phyloP scores from a whole-genome alignment of 179 eudicot species.

The Silene noctiflora region DNA sequence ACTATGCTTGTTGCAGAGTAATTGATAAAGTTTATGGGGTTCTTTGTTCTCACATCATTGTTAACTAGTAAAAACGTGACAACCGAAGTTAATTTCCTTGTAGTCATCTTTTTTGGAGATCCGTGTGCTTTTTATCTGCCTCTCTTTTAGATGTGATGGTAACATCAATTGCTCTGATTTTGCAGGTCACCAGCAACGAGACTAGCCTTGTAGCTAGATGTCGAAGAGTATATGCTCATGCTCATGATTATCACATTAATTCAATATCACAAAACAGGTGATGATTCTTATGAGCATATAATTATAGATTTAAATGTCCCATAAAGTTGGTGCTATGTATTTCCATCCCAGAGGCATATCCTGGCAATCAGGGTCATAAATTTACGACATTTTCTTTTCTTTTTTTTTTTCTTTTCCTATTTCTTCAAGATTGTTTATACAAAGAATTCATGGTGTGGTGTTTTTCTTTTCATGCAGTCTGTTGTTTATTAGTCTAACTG shows the following conservation, averaged over 20 bases:
- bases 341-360: background rate
- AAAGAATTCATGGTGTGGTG: too few species aligned
- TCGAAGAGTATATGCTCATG: slow-evolving; percentile 94
- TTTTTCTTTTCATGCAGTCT: too few species aligned
- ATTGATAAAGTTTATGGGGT: background rate
- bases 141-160: background rate
- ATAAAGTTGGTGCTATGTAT: background rate
- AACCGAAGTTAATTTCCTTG: background rate
- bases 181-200: slow-evolving; percentile 76
- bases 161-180: slow-evolving; percentile 18
- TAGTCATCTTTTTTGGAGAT: slow-evolving; percentile 1
- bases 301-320: background rate
- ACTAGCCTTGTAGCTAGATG: slow-evolving; percentile 83
- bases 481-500: too few species aligned
- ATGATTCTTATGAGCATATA: slow-evolving; percentile 5
- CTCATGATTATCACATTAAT: slow-evolving; percentile 94
- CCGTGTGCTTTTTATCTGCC: background rate
- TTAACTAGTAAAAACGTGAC: background rate
- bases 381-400: too few species aligned
- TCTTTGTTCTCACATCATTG: background rate
- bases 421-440: too few species aligned
- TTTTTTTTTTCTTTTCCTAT: too few species aligned
- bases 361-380: background rate
- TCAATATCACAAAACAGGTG: slow-evolving; percentile 92
- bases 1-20: background rate